Evolutionary conservation across 1,284 basidiomycete species (phyloP), one percentile per base, ranked within the genome.

Genomic region (Porodaedalea pini): DNA sequence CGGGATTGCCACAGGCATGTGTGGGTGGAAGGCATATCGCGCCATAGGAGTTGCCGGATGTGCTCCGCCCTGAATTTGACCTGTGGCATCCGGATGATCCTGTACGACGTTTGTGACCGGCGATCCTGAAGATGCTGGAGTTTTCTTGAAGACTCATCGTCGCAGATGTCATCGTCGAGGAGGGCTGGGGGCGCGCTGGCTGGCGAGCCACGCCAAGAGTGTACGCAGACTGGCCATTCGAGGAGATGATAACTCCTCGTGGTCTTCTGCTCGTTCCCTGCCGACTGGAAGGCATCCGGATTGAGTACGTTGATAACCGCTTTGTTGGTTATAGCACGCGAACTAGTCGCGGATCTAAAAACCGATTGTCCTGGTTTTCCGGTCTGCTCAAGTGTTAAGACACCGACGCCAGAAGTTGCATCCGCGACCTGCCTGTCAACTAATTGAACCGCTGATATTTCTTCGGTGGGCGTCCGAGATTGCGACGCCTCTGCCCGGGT

Each of bases 371-470:
- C 49, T 11, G 32, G n/a, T 4, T 25, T 37, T 25, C 44, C 54
- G 17, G 36, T 55, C 50, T 57, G 56, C 21, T 57, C 52, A 40
- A 48, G 41, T 11, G 57, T 49, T 49, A 49, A 43, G 34, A 54
- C 44, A 41, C 37, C 45, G 29, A 40, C 25, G 29, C 57, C 41
- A 54, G 44, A 40, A 48, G 43, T 50, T 39, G 51, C 57, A 43
- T 58, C 57, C 36, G 27, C 51, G 13, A 54, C 45, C 52, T 54
- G 51, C 45, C 37, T 31, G 44, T 58, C 57, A 48, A 25, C 34
- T 19, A 32, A 21, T 29, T 29, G 45, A 15, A 47, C 50, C 11
- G 36, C 29, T 23, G 47, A 37, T 7, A 17, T n/a, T 39, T 56
- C 55, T 25, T 56, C 48, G 17, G 27, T 51, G 11, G 48, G 55